A percentile compares a stretch with the other conserved stretches of the same genome.
These are phyloP conservation scores for Malus sylvestris DNA, from an alignment of 306 rosid genomes.

Conservation along the genomic window DNA sequence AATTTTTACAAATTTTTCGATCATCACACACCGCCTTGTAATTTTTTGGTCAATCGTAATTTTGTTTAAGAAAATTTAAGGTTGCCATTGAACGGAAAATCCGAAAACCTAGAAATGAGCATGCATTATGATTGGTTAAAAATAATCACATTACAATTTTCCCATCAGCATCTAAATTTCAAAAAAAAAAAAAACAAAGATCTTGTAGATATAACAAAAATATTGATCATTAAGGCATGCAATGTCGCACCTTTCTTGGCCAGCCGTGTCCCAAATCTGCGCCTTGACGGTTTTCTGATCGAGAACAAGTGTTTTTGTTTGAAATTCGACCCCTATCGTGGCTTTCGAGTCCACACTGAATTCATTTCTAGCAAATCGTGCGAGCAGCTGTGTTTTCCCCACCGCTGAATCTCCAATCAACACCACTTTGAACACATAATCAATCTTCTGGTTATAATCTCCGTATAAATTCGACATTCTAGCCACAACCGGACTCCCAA, in stretches of 20 bases:
- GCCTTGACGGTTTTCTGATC: conserved; percentile 78
- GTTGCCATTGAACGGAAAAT: neutral
- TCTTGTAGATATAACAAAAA: neutral
- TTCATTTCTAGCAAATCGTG: conserved; percentile 73
- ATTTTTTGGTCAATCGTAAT: neutral
- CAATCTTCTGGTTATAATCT: conserved; percentile 71
- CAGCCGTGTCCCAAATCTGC: conserved; percentile 97
- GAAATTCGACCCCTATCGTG: conserved; percentile 91
- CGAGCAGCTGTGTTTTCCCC: conserved; percentile 84
- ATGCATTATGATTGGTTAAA: neutral
- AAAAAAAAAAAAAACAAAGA: neutral
- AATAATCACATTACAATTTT: neutral
- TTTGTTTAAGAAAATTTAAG: neutral
- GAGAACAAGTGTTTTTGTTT: conserved; percentile 74
- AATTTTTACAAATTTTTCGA: neutral
- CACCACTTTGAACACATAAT: conserved; percentile 91
- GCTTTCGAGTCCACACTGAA: conserved; percentile 79
- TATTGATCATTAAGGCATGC: neutral
- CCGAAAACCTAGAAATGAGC: neutral
- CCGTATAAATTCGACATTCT: conserved; percentile 81
- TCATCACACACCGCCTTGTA: neutral
- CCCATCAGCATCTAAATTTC: neutral
- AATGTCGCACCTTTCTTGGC: conserved; percentile 74
- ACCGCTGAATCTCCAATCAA: conserved; percentile 94
- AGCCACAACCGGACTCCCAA: neutral